These are phyloP conservation scores for Colletotrichum simmondsii DNA, from an alignment of 2,329 filamentous ascomycete species.

Conservation along the genomic window DNA sequence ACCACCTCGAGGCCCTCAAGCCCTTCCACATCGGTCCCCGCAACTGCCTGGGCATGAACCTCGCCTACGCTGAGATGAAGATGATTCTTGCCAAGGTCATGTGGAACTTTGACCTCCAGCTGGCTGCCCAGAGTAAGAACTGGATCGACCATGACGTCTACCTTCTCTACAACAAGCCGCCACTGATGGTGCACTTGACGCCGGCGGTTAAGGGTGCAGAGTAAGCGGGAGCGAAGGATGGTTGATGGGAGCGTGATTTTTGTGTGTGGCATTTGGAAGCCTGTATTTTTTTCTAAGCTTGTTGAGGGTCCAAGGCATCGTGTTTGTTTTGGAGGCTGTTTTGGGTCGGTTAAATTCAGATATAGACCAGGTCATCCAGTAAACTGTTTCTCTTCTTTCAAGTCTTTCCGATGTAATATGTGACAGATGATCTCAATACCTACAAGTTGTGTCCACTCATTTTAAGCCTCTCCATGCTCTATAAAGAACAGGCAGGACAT, in stretches of 20 bases:
- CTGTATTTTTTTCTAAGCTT: not conserved
- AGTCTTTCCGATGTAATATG: no score
- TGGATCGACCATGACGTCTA: conserved; percentile 19
- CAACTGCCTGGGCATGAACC: conserved; percentile 30
- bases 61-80: conserved; percentile 31
- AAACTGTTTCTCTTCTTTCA: no score
- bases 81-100: conserved; percentile 21
- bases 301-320: accelerated
- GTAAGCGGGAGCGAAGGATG: not conserved
- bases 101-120: conserved; percentile 27
- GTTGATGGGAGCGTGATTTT: not conserved
- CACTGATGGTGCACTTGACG: conserved; percentile 26
- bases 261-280: not conserved
- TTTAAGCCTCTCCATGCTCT: no score
- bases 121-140: not conserved
- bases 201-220: not conserved
- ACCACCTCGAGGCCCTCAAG: conserved; percentile 24
- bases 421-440: no score
- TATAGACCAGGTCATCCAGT: no score
- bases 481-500: no score
- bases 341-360: no score
- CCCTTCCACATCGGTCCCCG: conserved; percentile 28
- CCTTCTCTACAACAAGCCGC: conserved; percentile 22
- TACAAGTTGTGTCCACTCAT: no score
- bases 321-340: not conserved